Conservation (phyloP, 768 basidiomycete genomes). For the Lactarius psammicola region DNA sequence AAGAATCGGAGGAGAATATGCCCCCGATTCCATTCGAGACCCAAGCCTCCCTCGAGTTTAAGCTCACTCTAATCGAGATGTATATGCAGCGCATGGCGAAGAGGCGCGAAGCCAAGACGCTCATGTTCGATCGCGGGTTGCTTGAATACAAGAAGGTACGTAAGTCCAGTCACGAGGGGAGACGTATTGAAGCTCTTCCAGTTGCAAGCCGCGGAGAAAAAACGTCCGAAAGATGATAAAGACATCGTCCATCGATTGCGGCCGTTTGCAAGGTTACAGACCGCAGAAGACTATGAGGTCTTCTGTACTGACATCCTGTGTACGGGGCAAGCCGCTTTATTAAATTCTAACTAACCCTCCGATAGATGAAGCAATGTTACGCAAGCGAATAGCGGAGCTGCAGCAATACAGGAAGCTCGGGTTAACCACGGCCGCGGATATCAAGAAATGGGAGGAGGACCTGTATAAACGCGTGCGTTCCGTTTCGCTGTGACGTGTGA, state of each 20-base stretch:
- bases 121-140: slow-evolving; percentile 90
- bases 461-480: slow-evolving; percentile 65
- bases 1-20: slow-evolving; percentile 59
- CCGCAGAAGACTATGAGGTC: slow-evolving; percentile 85
- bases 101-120: slow-evolving; percentile 76
- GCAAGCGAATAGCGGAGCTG: slow-evolving; percentile 86
- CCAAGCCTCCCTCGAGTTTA: slow-evolving; percentile 78
- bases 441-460: slow-evolving; percentile 85
- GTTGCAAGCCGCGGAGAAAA: slow-evolving; percentile 92
- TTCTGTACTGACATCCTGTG: slow-evolving; percentile 89
- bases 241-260: slow-evolving; percentile 87
- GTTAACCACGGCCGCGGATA: slow-evolving; percentile 78
- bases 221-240: slow-evolving; percentile 84
- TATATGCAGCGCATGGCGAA: slow-evolving; percentile 88
- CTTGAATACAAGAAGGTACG: slow-evolving; percentile 92
- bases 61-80: slow-evolving; percentile 85
- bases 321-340: slow-evolving; percentile 41
- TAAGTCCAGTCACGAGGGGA: slow-evolving; percentile 9
- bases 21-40: slow-evolving; percentile 83
- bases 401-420: slow-evolving; percentile 90
- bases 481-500: slow-evolving; percentile 4
- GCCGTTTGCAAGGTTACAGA: slow-evolving; percentile 88
- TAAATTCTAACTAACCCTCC: slow-evolving; percentile 3
- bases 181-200: slow-evolving; percentile 37
- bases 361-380: slow-evolving; percentile 83